Evolutionary conservation across 208 protist species (phyloP).

Genomic region (Leishmania mexicana): DNA sequence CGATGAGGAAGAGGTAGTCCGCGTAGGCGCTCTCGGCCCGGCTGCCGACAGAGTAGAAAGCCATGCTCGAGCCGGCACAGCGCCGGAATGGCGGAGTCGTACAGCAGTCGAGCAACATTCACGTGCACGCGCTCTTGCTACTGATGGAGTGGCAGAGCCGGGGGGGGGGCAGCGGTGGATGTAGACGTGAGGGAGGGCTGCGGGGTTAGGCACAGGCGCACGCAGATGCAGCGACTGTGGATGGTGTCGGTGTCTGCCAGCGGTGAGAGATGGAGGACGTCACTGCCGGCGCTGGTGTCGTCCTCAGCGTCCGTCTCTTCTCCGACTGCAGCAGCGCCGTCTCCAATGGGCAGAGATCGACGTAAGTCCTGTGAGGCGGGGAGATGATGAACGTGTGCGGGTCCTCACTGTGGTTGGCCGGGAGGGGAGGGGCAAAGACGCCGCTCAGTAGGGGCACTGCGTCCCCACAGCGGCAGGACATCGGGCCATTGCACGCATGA

Average conservation of each 20-base stretch:
- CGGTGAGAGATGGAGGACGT: slow-evolving; percentile 17
- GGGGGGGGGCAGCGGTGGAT: background rate
- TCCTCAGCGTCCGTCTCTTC: slow-evolving; percentile 1
- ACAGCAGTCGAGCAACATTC: slow-evolving; percentile 29
- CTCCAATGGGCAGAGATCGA: slow-evolving; percentile 16
- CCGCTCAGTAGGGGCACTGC: slow-evolving; percentile 10
- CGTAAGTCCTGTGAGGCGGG: slow-evolving; percentile 25
- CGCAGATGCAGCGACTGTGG: slow-evolving; percentile 25
- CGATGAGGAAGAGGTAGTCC: slow-evolving; percentile 37
- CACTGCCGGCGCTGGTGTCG: background rate
- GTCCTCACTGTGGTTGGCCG: slow-evolving; percentile 21
- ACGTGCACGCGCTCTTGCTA: slow-evolving; percentile 28
- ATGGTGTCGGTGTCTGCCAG: slow-evolving; percentile 40
- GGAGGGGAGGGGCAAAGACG: slow-evolving; percentile 13
- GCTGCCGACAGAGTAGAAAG: slow-evolving; percentile 49
- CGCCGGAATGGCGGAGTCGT: slow-evolving; percentile 13
- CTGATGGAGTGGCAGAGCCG: background rate
- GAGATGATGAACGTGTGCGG: slow-evolving; percentile 37
- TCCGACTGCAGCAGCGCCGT: background rate
- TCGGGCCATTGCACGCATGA: slow-evolving; percentile 17
- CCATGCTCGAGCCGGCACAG: slow-evolving; percentile 41
- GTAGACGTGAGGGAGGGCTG: background rate
- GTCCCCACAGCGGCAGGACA: slow-evolving; percentile 28
- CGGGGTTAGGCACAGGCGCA: slow-evolving; percentile 29
- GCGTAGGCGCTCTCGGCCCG: slow-evolving; percentile 35